Percentiles rank a stretch among this genome's conserved stretches.
Conservation (phyloP, 169 alveolate species). For the Hepatocystis sp. region DNA sequence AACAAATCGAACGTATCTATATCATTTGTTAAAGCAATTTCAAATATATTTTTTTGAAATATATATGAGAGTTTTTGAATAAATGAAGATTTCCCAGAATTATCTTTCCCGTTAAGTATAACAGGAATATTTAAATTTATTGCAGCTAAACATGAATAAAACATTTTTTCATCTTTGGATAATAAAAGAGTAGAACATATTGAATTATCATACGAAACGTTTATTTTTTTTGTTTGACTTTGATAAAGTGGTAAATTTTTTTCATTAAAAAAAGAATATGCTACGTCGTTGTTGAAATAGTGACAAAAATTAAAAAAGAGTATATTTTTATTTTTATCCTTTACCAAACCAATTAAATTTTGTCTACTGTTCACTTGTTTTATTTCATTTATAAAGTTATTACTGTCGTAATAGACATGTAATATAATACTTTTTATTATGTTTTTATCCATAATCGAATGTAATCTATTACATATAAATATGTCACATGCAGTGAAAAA, state of each 20-base stretch:
- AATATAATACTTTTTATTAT: slow-evolving; percentile 35
- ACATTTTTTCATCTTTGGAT: slow-evolving; percentile 54
- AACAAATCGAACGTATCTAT: slow-evolving; percentile 87
- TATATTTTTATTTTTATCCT: neutral
- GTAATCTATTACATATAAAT: slow-evolving; percentile 44
- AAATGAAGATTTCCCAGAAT: slow-evolving; percentile 78
- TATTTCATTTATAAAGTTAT: slow-evolving; percentile 7
- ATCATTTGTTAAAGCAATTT: slow-evolving; percentile 83
- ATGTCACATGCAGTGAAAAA: slow-evolving; percentile 22
- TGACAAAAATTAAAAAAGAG: neutral
- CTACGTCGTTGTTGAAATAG: neutral
- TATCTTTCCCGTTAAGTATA: slow-evolving; percentile 77
- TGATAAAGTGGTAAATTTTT: neutral
- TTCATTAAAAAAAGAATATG: neutral
- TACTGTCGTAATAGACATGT: slow-evolving; percentile 7
- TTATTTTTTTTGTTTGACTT: no score
- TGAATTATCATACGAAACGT: neutral
- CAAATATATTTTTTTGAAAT: slow-evolving; percentile 75
- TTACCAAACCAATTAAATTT: neutral
- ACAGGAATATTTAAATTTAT: slow-evolving; percentile 76
- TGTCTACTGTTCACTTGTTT: slow-evolving; percentile 9
- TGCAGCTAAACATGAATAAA: slow-evolving; percentile 43
- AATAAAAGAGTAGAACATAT: slow-evolving; percentile 11
- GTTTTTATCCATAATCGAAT: slow-evolving; percentile 18
- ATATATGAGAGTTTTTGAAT: slow-evolving; percentile 62